Conservation (phyloP, 768 basidiomycete genomes). For the Paxillus involutus region DNA sequence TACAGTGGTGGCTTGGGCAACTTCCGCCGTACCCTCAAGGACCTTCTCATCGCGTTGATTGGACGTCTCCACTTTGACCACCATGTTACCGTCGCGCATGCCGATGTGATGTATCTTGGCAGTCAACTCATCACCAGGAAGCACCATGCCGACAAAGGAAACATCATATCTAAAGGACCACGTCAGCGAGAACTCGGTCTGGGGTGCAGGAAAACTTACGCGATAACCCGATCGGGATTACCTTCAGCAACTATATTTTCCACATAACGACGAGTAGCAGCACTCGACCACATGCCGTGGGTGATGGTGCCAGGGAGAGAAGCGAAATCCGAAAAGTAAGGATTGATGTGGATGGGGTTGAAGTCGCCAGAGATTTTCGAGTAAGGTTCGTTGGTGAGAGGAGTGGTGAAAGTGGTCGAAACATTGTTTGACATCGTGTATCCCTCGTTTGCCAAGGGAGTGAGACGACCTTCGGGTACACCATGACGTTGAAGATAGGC, state of each 20-base stretch:
- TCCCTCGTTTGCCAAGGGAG: slow-evolving; percentile 80
- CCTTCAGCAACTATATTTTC: slow-evolving; percentile 95
- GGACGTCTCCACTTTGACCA: slow-evolving; percentile 83
- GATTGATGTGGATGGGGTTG: slow-evolving; percentile 98
- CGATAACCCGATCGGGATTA: slow-evolving; percentile 84
- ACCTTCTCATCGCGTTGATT: slow-evolving; percentile 90
- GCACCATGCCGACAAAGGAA: slow-evolving; percentile 95
- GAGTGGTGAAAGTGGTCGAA: slow-evolving; percentile 72
- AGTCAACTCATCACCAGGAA: slow-evolving; percentile 83
- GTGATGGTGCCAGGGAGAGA: slow-evolving; percentile 95
- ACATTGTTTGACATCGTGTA: slow-evolving; percentile 76
- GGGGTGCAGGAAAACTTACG: slow-evolving; percentile 50
- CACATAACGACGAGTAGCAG: slow-evolving; percentile 88
- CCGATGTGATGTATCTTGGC: slow-evolving; percentile 88
- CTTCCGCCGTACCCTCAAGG: slow-evolving; percentile 88
- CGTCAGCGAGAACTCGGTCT: slow-evolving; percentile 1
- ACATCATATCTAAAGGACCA: slow-evolving; percentile 72
- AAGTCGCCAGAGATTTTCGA: slow-evolving; percentile 96
- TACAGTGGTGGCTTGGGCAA: slow-evolving; percentile 87
- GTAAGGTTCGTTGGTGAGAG: slow-evolving; percentile 93
- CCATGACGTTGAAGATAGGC: slow-evolving; percentile 94
- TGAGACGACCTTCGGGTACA: slow-evolving; percentile 68
- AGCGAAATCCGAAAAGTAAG: slow-evolving; percentile 95
- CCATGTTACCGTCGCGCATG: slow-evolving; percentile 92
- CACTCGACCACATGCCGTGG: slow-evolving; percentile 96